Base-by-base conservation (phyloP, 202 grass and related monocot species). In the Saccharum hybrid region DNA sequence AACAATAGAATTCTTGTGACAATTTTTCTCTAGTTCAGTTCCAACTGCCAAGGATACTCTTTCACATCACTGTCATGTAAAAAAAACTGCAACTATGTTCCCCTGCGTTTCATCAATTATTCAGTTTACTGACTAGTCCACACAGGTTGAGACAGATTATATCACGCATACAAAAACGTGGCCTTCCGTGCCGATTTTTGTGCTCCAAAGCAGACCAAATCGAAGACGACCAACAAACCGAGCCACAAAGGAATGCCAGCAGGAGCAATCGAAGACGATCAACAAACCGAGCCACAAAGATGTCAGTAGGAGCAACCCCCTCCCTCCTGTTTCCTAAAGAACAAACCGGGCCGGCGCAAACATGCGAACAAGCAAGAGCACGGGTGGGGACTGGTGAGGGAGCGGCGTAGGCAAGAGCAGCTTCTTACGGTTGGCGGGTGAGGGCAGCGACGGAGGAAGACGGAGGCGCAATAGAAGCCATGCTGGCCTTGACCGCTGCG, bases 401-500 rank as follows among this genome's bases (percentile, higher is more conserved):
- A 16, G 3, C 5, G 43, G 28, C 12, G 33, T 38, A 23, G 71
- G 21, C 6, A 28, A 57, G 82, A 65, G 54, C 51, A 57, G 52
- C n/a, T 42, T 18, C 83, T 89, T 89, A 92, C 90, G 72, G 83
- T 63, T 89, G 76, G 70, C 80, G 64, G 72, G 60, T 68, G 48
- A 86, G 36, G 30, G 41, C 63, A 4, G 85, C 85, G 64, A 73
- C 40, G 8, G 79, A 88, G 16, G 91, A 81, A 63, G 87, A 86
- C 42, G 84, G 42, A 59, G 70, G 70, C 63, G 91, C 83, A 56
- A 84, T 80, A 26, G 91, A 80, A 64, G 70, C 75, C 91, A 93
- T 75, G 28, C 66, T 85, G 74, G 54, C n/a, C 54, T 71, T 21
- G 59, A 70, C 82, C 68, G 38, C 19, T 43, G 12, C 13, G 7